Base-by-base conservation (phyloP, 2,329 filamentous ascomycete species). In the Sporothrix curviconia region DNA sequence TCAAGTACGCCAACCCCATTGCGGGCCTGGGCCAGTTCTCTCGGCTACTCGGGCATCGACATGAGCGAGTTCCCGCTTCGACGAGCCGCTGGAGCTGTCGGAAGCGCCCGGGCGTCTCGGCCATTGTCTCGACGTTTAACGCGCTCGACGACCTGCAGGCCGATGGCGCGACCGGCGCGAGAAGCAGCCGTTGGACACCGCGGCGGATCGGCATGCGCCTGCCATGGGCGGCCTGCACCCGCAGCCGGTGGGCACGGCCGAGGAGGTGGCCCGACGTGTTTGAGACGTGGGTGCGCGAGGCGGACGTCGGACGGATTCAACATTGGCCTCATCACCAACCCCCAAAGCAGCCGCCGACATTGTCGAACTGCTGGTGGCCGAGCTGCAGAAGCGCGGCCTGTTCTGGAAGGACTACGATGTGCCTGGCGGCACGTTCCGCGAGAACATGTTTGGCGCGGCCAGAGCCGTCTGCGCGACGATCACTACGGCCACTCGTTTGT, bases 271-370 rank as follows among this genome's bases (percentile, higher is more conserved):
- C n/a, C 0, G 85, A 90, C 65, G 77, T 79, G 37, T 74, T 90
- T 59, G 83, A 90, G 69, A 70, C 74, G 1, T 90, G 86, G 85
- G 74, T 89, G 0, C 65, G 73, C 6, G 85, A 88, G 66, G 85
- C 83, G 0, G 86, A 88, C 62, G 79, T 90, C 1, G n/a, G 86
- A 90, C 66, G 86, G 86, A 0, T 90, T 90, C 70, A 90, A 90
- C 66, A 78, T 67, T 8, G 39, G 30, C n/a, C 22, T 25, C 12
- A 44, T 60, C 6, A 50, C 43, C 4, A 49, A 85, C 84, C 0
- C 77, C 78, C 34, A 83, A 81, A 53, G 44, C 0, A 89, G 88
- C 66, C 78, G 83, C n/a, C 55, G 85, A 89, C 60, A 78, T 89
- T 1, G 79, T 85, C 28, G 79, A 86, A 7, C 71, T 86, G 7